A percentile compares a stretch with the other conserved stretches of the same genome.
phyloP scores from a whole-genome alignment of 805 yeast genomes.

The Candida krabiensis region DNA sequence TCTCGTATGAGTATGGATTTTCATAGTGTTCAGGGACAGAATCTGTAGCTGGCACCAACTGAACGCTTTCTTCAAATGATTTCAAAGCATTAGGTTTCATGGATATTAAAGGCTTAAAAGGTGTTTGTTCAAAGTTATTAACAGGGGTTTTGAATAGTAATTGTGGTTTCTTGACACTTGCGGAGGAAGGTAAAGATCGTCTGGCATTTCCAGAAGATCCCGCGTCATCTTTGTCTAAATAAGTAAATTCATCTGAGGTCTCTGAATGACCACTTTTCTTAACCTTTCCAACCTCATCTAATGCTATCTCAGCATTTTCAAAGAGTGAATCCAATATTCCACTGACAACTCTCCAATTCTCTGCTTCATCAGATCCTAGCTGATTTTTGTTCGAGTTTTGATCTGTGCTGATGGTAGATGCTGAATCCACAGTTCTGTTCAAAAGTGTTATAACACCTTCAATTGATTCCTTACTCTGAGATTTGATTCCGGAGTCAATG shows the following conservation, averaged over 20 bases:
- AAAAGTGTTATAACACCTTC: constrained; percentile 44
- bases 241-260: constrained; percentile 36
- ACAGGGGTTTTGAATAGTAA: constrained; percentile 51
- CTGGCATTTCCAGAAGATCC: constrained; percentile 7
- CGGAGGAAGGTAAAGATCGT: constrained; percentile 9
- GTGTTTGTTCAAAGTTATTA: constrained; percentile 63
- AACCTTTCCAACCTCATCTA: constrained; percentile 44
- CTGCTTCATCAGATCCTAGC: constrained; percentile 31
- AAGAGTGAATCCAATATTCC: constrained; percentile 66
- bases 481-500: constrained; percentile 50
- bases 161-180: constrained; percentile 62
- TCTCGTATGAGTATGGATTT: constrained; percentile 83
- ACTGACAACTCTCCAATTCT: constrained; percentile 63
- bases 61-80: constrained; percentile 53
- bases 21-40: constrained; percentile 58
- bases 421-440: constrained; percentile 40
- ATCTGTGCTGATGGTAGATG: constrained; percentile 22
- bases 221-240: constrained; percentile 54
- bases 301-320: constrained; percentile 72
- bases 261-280: constrained; percentile 14
- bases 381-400: constrained; percentile 27
- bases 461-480: constrained; percentile 41
- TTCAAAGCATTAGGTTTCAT: constrained; percentile 70
- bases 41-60: constrained; percentile 37
- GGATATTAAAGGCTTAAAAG: constrained; percentile 74